phyloP scores from a whole-genome alignment of 2,329 filamentous ascomycete genomes.

The Epichloe brachyelytri region DNA sequence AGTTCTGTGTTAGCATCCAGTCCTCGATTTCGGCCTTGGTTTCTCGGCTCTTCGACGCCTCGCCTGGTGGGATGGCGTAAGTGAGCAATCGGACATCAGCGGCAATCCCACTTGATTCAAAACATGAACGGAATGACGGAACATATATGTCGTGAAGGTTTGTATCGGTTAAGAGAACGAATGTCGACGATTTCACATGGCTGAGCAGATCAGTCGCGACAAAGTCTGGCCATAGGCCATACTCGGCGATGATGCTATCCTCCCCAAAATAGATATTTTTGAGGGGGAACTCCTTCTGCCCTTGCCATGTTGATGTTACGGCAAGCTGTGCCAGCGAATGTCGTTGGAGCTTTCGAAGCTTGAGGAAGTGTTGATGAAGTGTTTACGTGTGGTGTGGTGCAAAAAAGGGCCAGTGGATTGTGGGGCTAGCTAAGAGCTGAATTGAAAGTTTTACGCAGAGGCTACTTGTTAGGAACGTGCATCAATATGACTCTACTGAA shows the following conservation, averaged over 20 bases:
- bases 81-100: conserved; percentile 57
- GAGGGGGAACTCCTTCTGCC: conserved; percentile 24
- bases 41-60: conserved; percentile 83
- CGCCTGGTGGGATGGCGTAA: conserved; percentile 79
- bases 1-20: conserved; percentile 88
- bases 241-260: conserved; percentile 83
- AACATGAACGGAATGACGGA: conserved; percentile 49
- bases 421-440: not conserved
- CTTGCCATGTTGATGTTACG: conserved; percentile 13
- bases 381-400: not conserved
- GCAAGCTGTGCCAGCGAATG: not conserved
- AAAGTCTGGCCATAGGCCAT: conserved; percentile 76
- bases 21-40: conserved; percentile 95
- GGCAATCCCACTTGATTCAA: conserved; percentile 16
- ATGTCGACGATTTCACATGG: conserved; percentile 73
- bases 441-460: not conserved
- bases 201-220: conserved; percentile 69
- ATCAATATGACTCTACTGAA: conserved; percentile 4
- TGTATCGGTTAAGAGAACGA: conserved; percentile 92
- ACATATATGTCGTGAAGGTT: conserved; percentile 76
- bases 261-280: conserved; percentile 69
- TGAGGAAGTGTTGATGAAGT: not conserved
- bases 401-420: not conserved
- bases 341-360: not conserved
- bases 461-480: not conserved